Base-by-base conservation (phyloP, 2,329 filamentous ascomycete species). In the Fusarium paranaense region DNA sequence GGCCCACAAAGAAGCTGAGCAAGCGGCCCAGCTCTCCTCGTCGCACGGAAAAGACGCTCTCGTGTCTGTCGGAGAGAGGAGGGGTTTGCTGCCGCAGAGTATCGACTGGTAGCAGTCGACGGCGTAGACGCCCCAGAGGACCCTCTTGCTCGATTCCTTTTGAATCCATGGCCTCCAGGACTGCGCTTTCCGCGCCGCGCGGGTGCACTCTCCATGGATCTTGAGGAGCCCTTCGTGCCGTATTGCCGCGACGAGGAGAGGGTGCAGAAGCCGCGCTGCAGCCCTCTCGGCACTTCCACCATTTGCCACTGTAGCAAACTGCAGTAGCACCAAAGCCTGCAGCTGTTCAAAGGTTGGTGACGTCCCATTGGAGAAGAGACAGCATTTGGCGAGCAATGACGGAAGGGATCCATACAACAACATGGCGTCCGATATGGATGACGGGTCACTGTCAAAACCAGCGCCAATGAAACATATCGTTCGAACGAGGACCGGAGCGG, bases 91-190 rank as follows among this genome's bases (percentile, higher is more conserved):
- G 16, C 58, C 58, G 27, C 58, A 61, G 37, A 61, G 37, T 42
- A 61, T 61, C 9, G 58, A 45, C 58, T 45, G 37, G 58, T 45
- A 61, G 38, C 58, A 61, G 20, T 61, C 58, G 10, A 61, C 58
- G 13, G 58, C 40, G 38, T 61, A 61, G 13, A 45, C 58, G 7
- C 58, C 37, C 37, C 57, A 60, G 27, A 60, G 57, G 10, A 60
- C 57, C 20, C 58, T 25, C 37, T 61, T 61, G 6, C 16, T 61
- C 27, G n/a, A 32, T 25, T 61, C 58, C 13, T 45, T 61, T n/a
- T 61, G 58, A n/a, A 45, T 61, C 58, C 58, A 61, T 25, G 20
- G 8, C 37, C 32, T 22, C 58, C 58, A 61, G 11, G 18, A 40
- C 22, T 61, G 38, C 27, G 37, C 58, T 2, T 45, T 61, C 25